A percentile compares a stretch with the other conserved stretches of the same genome.
Conservation (phyloP, 768 basidiomycete species). For the Podaxis sp. region DNA sequence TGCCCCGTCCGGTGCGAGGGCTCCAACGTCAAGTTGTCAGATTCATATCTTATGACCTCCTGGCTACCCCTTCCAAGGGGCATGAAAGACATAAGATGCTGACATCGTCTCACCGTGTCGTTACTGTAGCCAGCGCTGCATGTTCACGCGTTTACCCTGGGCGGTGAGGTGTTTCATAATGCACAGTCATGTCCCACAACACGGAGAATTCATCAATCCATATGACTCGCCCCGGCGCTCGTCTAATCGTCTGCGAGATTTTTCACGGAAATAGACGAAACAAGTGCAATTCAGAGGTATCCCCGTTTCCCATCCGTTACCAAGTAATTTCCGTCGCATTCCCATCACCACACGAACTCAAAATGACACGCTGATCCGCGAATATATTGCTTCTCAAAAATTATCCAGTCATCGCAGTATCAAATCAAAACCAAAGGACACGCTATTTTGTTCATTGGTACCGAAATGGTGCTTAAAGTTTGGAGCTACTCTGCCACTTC, state of each 20-base stretch:
- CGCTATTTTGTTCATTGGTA: background rate
- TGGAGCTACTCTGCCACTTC: constrained; percentile 30
- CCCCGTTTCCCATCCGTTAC: background rate
- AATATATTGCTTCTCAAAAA: background rate
- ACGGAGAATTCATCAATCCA: background rate
- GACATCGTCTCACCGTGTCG: background rate
- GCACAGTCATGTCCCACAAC: background rate
- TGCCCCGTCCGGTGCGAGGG: no score
- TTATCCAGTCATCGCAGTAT: background rate
- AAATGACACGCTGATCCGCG: background rate
- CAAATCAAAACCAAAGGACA: background rate
- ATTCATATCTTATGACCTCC: no score
- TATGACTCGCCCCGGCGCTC: background rate
- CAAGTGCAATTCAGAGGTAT: background rate
- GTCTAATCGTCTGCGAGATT: background rate
- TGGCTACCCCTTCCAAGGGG: no score
- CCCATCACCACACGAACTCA: background rate
- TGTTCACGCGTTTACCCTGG: background rate
- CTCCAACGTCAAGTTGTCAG: no score
- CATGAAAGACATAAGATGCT: background rate
- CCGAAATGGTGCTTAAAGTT: background rate
- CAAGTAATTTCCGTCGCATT: background rate
- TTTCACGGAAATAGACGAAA: background rate
- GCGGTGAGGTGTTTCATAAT: background rate
- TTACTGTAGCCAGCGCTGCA: background rate